Percentiles rank a stretch among this genome's conserved stretches.
These are phyloP conservation scores for Lactarius hengduanensis DNA, from an alignment of 768 basidiomycete species.

Conservation along the genomic window DNA sequence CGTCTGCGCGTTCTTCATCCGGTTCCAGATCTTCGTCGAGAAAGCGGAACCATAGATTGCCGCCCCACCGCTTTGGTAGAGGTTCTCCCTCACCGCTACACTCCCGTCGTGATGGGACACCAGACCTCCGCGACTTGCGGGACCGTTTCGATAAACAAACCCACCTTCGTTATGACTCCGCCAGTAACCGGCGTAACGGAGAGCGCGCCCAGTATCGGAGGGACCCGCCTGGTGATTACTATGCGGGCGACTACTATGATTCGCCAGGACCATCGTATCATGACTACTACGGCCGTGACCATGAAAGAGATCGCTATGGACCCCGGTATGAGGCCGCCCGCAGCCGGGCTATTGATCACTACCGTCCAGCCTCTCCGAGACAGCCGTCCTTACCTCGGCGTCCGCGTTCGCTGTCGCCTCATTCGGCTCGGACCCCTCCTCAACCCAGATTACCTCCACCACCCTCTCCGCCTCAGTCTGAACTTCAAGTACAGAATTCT, in stretches of 20 bases:
- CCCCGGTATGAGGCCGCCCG: slow-evolving; percentile 16
- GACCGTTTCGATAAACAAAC: slow-evolving; percentile 11
- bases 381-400: slow-evolving; percentile 21
- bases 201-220: slow-evolving; percentile 23
- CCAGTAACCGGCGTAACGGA: slow-evolving; percentile 19
- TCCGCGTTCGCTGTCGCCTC: slow-evolving; percentile 30
- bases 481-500: slow-evolving; percentile 32
- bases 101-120: slow-evolving; percentile 18
- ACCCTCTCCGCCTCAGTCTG: slow-evolving; percentile 30
- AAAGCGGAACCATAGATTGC: slow-evolving; percentile 25
- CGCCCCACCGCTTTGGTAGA: slow-evolving; percentile 20
- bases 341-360: slow-evolving; percentile 18
- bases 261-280: slow-evolving; percentile 18
- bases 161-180: slow-evolving; percentile 17
- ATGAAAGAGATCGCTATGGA: slow-evolving; percentile 24
- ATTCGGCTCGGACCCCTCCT: slow-evolving; percentile 22
- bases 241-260: slow-evolving; percentile 17
- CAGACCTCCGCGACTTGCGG: slow-evolving; percentile 16
- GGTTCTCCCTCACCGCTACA: slow-evolving; percentile 20
- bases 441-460: slow-evolving; percentile 31
- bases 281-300: slow-evolving; percentile 21
- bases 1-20: slow-evolving; percentile 22
- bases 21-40: slow-evolving; percentile 26
- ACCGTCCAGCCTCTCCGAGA: slow-evolving; percentile 31
- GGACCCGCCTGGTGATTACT: slow-evolving; percentile 10